Base-by-base conservation (phyloP, 208 protist genomes). In the Herpetomonas tarakana region DNA sequence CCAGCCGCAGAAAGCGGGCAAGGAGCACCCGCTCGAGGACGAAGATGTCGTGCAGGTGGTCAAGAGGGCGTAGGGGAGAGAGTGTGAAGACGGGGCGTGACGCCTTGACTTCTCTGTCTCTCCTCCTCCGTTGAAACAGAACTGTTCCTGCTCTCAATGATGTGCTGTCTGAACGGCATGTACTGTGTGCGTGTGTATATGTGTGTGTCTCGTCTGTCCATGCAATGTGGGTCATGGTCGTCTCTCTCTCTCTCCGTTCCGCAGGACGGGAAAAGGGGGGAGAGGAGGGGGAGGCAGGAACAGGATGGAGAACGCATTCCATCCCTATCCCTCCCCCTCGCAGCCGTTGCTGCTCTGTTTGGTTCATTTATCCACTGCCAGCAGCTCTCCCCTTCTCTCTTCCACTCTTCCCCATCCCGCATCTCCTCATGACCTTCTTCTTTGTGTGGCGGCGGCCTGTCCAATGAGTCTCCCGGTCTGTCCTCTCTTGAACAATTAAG, bases 31-130 rank as follows among this genome's bases (percentile, higher is more conserved):
- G 29, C 79, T 99, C 3, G 78, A 96, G 1, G 98, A 99, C 73
- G 98, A 99, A 66, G 98, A 99, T 81, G 94, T 99, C 52, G 86
- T 99, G 31, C 98, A 99, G 72, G 95, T 99, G 46, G 88, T 99
- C 24, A 99, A 99, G 76, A 97, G 96, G 80, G 79, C 97, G 19
- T 98, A 83, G 86, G 41, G 46, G 44, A 3, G 29, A 35, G 51
- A 14, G 29, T 30, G 7, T 41, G 44, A 38, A 57, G 46, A 12
- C 6, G 46, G 18, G 6, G 46, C 12, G 18, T 52, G 12, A 21
- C 24, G 7, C n/a, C 21, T 52, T 52, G 46, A 52, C 24, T 9
- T 57, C 11, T 41, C 35, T 14, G 9, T 41, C 35, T 41, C 30
- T 57, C n/a, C n/a, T n/a, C n/a, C n/a, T n/a, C n/a, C n/a, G n/a